These are phyloP conservation scores for Nidularia pulvinata DNA, from an alignment of 768 basidiomycete species.

Conservation along the genomic window DNA sequence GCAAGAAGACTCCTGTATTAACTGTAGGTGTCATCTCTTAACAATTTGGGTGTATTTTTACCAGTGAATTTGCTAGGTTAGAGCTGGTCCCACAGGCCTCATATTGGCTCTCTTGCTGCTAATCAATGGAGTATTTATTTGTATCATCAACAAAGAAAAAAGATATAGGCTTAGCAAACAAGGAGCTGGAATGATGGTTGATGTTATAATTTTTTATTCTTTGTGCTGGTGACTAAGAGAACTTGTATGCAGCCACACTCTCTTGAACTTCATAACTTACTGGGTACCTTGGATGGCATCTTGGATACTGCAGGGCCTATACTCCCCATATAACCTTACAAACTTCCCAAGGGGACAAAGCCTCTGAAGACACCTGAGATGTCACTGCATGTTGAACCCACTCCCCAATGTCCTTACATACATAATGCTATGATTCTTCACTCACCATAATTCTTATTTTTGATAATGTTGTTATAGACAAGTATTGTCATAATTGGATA, in stretches of 20 bases:
- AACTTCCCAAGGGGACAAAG: conserved; percentile 5
- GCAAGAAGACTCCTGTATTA: not conserved
- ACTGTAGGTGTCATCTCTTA: not conserved
- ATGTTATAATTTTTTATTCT: not conserved
- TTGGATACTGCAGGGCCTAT: not conserved
- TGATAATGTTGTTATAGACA: too few relatives aligned
- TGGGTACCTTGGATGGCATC: conserved; percentile 15
- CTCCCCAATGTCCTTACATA: conserved; percentile 14
- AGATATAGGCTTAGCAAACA: conserved; percentile 11
- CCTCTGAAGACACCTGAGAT: not conserved
- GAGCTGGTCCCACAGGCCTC: conserved; percentile 19
- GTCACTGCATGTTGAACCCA: conserved; percentile 3
- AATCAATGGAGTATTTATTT: conserved; percentile 23
- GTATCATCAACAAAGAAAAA: conserved; percentile 18
- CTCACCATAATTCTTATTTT: too few relatives aligned
- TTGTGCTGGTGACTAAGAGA: not conserved
- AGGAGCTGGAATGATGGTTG: conserved; percentile 17
- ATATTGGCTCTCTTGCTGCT: conserved; percentile 24
- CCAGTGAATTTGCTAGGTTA: conserved; percentile 3
- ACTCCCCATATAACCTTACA: conserved; percentile 6
- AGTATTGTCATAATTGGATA: conserved; percentile 18
- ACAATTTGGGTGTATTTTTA: not conserved
- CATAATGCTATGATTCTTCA: not conserved
- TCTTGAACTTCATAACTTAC: conserved; percentile 18
- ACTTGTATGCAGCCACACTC: conserved; percentile 13